Evolutionary conservation across 106 monocot species (phyloP).

Genomic region (Dioscorea alata): DNA sequence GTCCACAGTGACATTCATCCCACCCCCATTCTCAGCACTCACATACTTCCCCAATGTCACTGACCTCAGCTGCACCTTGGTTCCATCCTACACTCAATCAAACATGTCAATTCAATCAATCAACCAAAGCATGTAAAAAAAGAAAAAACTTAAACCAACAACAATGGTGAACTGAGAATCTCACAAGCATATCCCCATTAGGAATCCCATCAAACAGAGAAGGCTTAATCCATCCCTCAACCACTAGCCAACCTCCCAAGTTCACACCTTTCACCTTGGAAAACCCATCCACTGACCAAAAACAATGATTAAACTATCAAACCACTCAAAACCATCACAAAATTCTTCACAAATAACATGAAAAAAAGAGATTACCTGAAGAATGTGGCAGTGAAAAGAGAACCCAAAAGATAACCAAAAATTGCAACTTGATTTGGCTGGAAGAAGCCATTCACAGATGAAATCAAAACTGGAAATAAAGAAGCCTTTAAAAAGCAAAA

Average conservation of each 20-base stretch:
- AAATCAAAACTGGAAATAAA: neutral
- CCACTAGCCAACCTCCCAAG: conserved; percentile 82
- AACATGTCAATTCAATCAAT: neutral
- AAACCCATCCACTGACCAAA: conserved; percentile 41
- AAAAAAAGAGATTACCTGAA: conserved; percentile 19
- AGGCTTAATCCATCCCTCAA: conserved; percentile 82
- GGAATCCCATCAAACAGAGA: conserved; percentile 82
- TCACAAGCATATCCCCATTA: conserved; percentile 86
- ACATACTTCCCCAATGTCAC: conserved; percentile 52
- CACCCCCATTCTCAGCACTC: conserved; percentile 57
- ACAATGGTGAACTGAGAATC: conserved; percentile 5
- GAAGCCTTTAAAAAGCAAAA: neutral
- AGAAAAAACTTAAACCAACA: too few relatives aligned
- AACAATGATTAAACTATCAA: conserved; percentile 10
- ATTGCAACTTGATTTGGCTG: conserved; percentile 5
- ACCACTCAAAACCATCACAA: neutral
- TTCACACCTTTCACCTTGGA: conserved; percentile 74
- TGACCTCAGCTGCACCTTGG: conserved; percentile 70
- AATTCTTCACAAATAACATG: neutral
- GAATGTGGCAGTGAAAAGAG: conserved; percentile 7
- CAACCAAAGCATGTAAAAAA: too few relatives aligned
- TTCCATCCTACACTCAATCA: conserved; percentile 55
- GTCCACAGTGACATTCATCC: conserved; percentile 59
- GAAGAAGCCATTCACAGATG: conserved; percentile 9
- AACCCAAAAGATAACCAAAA: conserved; percentile 17